Evolutionary conservation across 164 flowering plant genomes (phyloP).

Genomic region (Platanus orientalis): DNA sequence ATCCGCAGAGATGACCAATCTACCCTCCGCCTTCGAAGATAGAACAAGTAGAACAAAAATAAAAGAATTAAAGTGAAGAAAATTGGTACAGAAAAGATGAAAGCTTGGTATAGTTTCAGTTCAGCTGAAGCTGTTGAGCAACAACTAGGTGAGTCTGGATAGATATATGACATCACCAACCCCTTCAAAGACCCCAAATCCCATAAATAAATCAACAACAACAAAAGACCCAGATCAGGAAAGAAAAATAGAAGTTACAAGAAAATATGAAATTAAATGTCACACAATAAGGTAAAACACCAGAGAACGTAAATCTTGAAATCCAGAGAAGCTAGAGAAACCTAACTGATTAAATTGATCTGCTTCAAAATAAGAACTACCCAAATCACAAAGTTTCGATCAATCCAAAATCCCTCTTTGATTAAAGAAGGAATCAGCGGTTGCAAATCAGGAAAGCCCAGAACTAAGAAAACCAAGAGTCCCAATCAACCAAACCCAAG

Average conservation of each 20-base stretch:
- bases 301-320: constrained; percentile 1
- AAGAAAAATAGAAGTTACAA: neutral
- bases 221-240: constrained; percentile 1
- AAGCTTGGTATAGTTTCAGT: constrained; percentile 53
- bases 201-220: constrained; percentile 4
- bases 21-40: constrained; percentile 55
- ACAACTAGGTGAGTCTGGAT: constrained; percentile 23
- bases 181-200: constrained; percentile 8
- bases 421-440: too few species aligned
- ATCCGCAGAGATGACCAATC: constrained; percentile 66
- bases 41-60: constrained; percentile 53
- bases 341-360: neutral
- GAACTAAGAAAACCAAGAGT: too few species aligned
- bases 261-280: neutral
- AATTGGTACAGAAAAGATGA: constrained; percentile 60
- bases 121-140: constrained; percentile 38
- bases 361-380: neutral
- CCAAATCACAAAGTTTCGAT: neutral
- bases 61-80: constrained; percentile 51
- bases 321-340: neutral
- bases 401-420: too few species aligned
- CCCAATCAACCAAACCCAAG: too few species aligned
- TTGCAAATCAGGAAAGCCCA: too few species aligned
- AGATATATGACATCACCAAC: constrained; percentile 26
- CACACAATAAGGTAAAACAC: neutral